A percentile compares a stretch with the other conserved stretches of the same genome.
Conservation (phyloP, 805 yeast genomes). For the Suhomyces canberraensis region DNA sequence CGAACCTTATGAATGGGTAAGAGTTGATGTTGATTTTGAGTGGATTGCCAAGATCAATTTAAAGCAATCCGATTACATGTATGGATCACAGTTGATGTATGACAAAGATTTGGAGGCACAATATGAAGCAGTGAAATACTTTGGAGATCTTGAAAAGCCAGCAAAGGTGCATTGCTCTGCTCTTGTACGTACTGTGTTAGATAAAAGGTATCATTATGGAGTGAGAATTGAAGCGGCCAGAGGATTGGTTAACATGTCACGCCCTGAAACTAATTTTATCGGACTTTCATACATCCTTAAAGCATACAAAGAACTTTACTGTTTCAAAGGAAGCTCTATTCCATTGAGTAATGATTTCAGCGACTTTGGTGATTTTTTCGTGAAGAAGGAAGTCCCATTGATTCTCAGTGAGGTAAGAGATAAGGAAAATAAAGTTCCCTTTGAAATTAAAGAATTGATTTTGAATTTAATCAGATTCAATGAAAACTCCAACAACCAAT, state of each 20-base stretch:
- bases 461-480: conserved; percentile 75
- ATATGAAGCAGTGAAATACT: conserved; percentile 72
- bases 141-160: conserved; percentile 59
- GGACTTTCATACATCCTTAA: conserved; percentile 72
- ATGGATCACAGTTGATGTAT: conserved; percentile 85
- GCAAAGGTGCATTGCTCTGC: conserved; percentile 68
- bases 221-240: conserved; percentile 82
- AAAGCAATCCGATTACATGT: conserved; percentile 94
- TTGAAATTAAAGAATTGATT: conserved; percentile 57
- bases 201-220: conserved; percentile 82
- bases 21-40: conserved; percentile 97
- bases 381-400: conserved; percentile 65
- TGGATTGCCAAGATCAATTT: conserved; percentile 86
- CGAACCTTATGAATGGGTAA: conserved; percentile 96
- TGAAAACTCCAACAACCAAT: conserved; percentile 78
- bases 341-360: conserved; percentile 83
- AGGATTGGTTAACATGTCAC: conserved; percentile 70
- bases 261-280: conserved; percentile 55
- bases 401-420: conserved; percentile 62
- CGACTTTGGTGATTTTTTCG: conserved; percentile 62
- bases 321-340: conserved; percentile 58
- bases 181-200: conserved; percentile 77
- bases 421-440: conserved; percentile 57
- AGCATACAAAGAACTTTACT: conserved; percentile 66
- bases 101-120: conserved; percentile 98